These are phyloP conservation scores for Fraxinus quadrangulata DNA, from an alignment of 257 asterid species.

Conservation along the genomic window DNA sequence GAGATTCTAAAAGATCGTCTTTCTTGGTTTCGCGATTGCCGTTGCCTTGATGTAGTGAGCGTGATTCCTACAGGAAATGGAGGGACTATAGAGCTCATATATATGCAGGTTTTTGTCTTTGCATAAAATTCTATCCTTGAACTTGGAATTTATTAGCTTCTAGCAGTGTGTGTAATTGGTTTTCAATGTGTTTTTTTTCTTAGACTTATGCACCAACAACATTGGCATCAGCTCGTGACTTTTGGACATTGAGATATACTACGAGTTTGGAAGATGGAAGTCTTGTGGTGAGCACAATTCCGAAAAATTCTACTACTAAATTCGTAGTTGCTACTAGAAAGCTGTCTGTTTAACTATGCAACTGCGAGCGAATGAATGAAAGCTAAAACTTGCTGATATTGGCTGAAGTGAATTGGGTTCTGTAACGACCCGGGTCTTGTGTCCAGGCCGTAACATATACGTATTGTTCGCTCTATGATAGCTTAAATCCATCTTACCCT, in stretches of 20 bases:
- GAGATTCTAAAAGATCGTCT: slow-evolving; percentile 95
- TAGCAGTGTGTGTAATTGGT: neutral
- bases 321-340: neutral
- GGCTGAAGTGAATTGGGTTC: neutral
- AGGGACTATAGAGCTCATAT: slow-evolving; percentile 83
- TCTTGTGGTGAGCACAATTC: slow-evolving; percentile 65
- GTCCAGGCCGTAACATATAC: no score
- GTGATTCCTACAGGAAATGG: slow-evolving; percentile 89
- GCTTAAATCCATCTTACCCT: no score
- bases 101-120: slow-evolving; percentile 67
- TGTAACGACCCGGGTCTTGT: no score
- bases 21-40: slow-evolving; percentile 93
- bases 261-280: slow-evolving; percentile 90
- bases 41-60: slow-evolving; percentile 71
- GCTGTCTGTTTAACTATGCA: neutral
- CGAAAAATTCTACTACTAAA: neutral
- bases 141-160: neutral
- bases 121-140: neutral
- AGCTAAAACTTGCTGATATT: neutral
- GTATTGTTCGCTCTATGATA: no score
- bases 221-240: slow-evolving; percentile 91
- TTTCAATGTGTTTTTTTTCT: slow-evolving; percentile 9
- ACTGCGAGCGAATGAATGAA: neutral
- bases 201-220: slow-evolving; percentile 95
- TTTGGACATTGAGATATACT: slow-evolving; percentile 87